Evolutionary conservation across 768 basidiomycete species (phyloP).

Genomic region (Mycena galericulata): DNA sequence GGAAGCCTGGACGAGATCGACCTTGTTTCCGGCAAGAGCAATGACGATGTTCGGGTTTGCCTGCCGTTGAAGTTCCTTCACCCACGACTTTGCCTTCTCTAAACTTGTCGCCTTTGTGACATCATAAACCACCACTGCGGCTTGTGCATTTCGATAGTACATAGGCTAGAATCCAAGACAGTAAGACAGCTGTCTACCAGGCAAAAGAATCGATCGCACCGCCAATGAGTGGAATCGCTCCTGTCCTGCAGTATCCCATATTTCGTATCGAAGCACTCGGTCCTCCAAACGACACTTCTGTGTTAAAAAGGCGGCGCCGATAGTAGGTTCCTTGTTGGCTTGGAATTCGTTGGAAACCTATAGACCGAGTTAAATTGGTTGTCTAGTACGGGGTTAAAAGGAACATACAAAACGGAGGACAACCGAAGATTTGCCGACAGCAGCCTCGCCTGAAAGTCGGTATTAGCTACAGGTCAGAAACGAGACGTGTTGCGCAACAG

Average conservation of each 20-base stretch:
- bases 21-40: constrained; percentile 97
- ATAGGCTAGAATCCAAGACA: constrained; percentile 73
- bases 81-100: constrained; percentile 99
- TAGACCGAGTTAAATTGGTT: constrained; percentile 30
- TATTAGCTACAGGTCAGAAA: constrained; percentile 30
- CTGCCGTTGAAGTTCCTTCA: constrained; percentile 98
- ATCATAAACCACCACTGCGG: constrained; percentile 98
- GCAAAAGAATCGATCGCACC: constrained; percentile 49
- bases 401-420: constrained; percentile 94
- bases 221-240: constrained; percentile 98
- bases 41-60: constrained; percentile 99
- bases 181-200: constrained; percentile 16
- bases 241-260: constrained; percentile 96
- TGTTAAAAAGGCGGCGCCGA: constrained; percentile 95
- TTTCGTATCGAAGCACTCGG: constrained; percentile 92
- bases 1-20: constrained; percentile 86
- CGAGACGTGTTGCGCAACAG: constrained; percentile 20
- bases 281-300: constrained; percentile 97
- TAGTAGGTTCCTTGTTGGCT: constrained; percentile 98
- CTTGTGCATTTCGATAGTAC: constrained; percentile 99
- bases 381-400: constrained; percentile 6
- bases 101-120: constrained; percentile 95
- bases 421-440: constrained; percentile 98
- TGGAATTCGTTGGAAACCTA: constrained; percentile 98
- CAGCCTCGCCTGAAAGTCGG: constrained; percentile 86